Evolutionary conservation across 208 protist species (phyloP), one percentile per base, ranked within the genome.

Genomic region (Trichomonas vaginalis): DNA sequence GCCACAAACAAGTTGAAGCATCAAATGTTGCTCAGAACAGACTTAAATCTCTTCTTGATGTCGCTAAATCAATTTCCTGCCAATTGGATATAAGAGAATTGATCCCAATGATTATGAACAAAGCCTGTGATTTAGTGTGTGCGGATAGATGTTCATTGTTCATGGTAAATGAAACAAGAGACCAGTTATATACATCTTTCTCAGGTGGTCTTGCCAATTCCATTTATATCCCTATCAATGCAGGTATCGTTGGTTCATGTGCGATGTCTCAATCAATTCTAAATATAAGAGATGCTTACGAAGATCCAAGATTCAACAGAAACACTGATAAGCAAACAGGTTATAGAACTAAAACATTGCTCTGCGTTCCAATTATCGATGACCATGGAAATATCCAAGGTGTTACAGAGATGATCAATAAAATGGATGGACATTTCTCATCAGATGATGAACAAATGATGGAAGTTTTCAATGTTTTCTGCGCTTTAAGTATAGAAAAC

Each of bases 251-350:
- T 32, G 82, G 82, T 47, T 45, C 15, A 10, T 45, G 35, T 15
- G 82, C 82, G 15, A 88, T 40, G 39, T 45, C 82, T 88, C 35
- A 40, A 4, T 10, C 32, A 32, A 88, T 88, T 10, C 27, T 88
- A 8, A 88, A 88, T 47, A 88, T 88, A 21, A 88, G 39, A 40
- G 82, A 88, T 88, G 82, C 82, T 17, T 88, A 88, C 47, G 82
- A 88, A 47, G 82, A 88, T 88, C 82, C 82, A 23, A 35, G 82
- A 47, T 95, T 95, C 39, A 95, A 95, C 47, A 40, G 47, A n/a
- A 46, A 35, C 12, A 79, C 49, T 70, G 88, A 95, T 27, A 35
- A 32, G 23, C 35, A 35, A 8, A 79, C 88, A 40, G 88, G 88
- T 61, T 95, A 95, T 70, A 40, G 49, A 70, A 95, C 88, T 3